Percentiles rank a stretch among this genome's conserved stretches.
phyloP scores from a whole-genome alignment of 1,284 basidiomycete genomes.

The Sphagnurus paluster region DNA sequence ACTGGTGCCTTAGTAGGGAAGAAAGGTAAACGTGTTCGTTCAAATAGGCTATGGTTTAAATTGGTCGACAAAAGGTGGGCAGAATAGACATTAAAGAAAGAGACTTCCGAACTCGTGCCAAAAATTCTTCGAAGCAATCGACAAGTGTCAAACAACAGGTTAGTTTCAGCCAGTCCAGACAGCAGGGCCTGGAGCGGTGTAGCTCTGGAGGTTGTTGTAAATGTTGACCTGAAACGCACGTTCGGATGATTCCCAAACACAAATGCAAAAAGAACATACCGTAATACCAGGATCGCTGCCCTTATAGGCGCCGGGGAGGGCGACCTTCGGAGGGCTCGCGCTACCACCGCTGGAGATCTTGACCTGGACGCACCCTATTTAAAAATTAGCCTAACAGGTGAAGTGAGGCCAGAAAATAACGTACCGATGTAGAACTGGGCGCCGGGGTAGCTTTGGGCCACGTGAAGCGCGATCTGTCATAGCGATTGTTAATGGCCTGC shows the following conservation, averaged over 20 bases:
- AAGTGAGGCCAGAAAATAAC: background rate
- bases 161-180: slow-evolving; percentile 37
- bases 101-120: too few species aligned
- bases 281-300: slow-evolving; percentile 48
- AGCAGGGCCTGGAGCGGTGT: slow-evolving; percentile 38
- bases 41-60: too few species aligned
- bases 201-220: slow-evolving; percentile 52
- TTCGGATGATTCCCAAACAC: background rate
- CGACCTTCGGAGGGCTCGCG: slow-evolving; percentile 45
- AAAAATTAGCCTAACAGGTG: background rate
- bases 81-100: too few species aligned
- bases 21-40: too few species aligned
- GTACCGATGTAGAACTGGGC: slow-evolving; percentile 48
- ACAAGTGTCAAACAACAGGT: too few species aligned
- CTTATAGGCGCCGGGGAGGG: slow-evolving; percentile 47
- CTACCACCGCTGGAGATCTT: slow-evolving; percentile 44
- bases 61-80: too few species aligned
- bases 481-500: slow-evolving; percentile 1
- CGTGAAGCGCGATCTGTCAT: slow-evolving; percentile 49
- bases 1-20: too few species aligned
- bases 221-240: slow-evolving; percentile 38
- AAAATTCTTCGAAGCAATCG: too few species aligned
- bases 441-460: slow-evolving; percentile 40
- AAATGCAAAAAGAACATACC: slow-evolving; percentile 21
- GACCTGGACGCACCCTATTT: slow-evolving; percentile 39